Conservation (phyloP, 225 moss, liverwort and hornwort genomes). For the Pseudoscleropodium purum region DNA sequence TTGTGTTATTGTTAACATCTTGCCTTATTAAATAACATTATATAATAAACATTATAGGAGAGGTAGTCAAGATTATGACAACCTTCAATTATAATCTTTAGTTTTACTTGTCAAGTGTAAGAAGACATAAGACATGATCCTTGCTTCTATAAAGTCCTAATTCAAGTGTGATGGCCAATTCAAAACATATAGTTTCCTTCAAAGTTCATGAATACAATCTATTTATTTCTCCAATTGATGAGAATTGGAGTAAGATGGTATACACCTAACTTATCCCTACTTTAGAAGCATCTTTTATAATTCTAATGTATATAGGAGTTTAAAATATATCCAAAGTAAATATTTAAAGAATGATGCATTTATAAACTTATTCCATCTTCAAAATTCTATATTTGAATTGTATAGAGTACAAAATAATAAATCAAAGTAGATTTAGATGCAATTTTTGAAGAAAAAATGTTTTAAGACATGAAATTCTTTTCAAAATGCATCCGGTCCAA, state of each 20-base stretch:
- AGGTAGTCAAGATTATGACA: neutral
- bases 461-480: accelerated
- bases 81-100: neutral
- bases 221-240: neutral
- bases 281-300: neutral
- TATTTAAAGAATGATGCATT: neutral
- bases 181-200: accelerated
- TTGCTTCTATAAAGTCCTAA: no score
- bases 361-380: neutral
- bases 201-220: accelerated
- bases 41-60: no score
- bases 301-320: accelerated
- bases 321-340: neutral
- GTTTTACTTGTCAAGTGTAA: neutral
- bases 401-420: neutral
- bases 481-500: neutral
- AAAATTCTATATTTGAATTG: neutral
- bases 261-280: neutral
- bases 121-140: no score
- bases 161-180: no score
- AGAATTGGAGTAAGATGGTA: no score
- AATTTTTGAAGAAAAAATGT: no score
- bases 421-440: neutral
- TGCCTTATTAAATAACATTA: neutral
- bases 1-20: neutral